A percentile compares a stretch with the other conserved stretches of the same genome.
Conservation (phyloP, 139 green algal genomes). For the Chlorella sp. region DNA sequence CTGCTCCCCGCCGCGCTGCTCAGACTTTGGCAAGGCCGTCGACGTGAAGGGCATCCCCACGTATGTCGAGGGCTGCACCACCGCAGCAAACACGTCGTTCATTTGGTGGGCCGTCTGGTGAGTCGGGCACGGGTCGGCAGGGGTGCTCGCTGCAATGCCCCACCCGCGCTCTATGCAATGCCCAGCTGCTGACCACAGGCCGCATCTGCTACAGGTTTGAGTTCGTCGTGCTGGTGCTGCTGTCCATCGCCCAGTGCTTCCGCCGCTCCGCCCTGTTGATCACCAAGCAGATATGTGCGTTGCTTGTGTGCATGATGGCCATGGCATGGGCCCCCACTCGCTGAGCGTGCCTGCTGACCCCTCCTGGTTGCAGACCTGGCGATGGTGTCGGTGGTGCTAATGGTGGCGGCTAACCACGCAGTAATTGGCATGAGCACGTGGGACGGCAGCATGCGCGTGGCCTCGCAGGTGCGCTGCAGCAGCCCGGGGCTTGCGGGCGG, state of each 20-base stretch:
- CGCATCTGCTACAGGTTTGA: slow-evolving; percentile 17
- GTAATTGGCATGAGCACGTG: not conserved
- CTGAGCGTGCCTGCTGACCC: not conserved
- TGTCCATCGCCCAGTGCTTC: slow-evolving; percentile 18
- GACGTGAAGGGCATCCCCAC: not conserved
- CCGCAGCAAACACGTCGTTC: slow-evolving; percentile 2
- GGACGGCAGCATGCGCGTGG: not conserved
- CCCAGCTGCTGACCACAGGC: not conserved
- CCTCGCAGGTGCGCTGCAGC: not conserved
- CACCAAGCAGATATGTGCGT: not conserved
- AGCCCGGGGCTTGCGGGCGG: too few relatives aligned
- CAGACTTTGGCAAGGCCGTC: not conserved
- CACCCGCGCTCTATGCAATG: not conserved
- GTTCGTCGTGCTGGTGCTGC: slow-evolving; percentile 24
- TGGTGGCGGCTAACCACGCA: slow-evolving; percentile 15
- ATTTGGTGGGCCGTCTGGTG: slow-evolving; percentile 11
- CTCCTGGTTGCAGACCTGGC: not conserved
- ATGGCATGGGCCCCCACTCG: not conserved
- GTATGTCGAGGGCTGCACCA: slow-evolving; percentile 7
- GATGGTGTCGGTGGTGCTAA: slow-evolving; percentile 19
- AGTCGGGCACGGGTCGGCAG: not conserved
- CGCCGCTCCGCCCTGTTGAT: slow-evolving; percentile 1
- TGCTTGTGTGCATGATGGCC: not conserved
- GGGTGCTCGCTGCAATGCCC: not conserved
- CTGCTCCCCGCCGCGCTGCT: not conserved